Base-by-base conservation (phyloP, 192 early-diverging fungal genomes). In the Backusella macrospora region DNA sequence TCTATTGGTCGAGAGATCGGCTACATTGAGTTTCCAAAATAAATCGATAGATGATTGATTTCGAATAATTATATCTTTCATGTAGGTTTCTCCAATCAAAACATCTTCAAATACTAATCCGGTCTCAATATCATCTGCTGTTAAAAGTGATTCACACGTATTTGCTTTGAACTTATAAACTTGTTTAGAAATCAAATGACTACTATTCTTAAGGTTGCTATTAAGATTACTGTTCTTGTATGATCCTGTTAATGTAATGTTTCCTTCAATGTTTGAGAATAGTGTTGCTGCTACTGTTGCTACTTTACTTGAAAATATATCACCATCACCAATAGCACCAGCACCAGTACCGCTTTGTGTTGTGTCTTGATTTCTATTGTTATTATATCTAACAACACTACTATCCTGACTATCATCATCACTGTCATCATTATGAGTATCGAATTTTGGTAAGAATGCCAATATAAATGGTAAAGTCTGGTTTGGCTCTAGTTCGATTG, bases 61-160 rank as follows among this genome's bases (percentile, higher is more conserved):
- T 84, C 87, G 88, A 26, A 99, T 88, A 0, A 92, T 92, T 73
- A 99, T 93, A 72, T 95, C 90, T 59, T 94, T 93, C 81, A 94
- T 93, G 75, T 96, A 98, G 9, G 90, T 89, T 29, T 88, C 90
- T 8, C 95, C 95, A 23, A 90, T 84, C 6, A 97, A 90, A 74
- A 96, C 97, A 75, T 97, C 96, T 70, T 99, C 96, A 82, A 99
- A 94, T 42, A 88, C 90, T 23, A 99, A 87, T 23, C 97, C 96
- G 42, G 92, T 95, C 39, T 95, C 93, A 3, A 90, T 88, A 78
- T 96, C 91, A 71, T 99, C 95, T 66, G 93, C 93, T 82, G 93
- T 92, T n/a, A 99, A 82, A 18, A 96, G 87, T 10, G 95, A 95
- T 10, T 85, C 85, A 80, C 97, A 98, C 18, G 93, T 90, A 14